Evolutionary conservation across 2,329 filamentous ascomycete species (phyloP), one percentile per base, ranked within the genome.

Genomic region (Ophiostoma quercus): DNA sequence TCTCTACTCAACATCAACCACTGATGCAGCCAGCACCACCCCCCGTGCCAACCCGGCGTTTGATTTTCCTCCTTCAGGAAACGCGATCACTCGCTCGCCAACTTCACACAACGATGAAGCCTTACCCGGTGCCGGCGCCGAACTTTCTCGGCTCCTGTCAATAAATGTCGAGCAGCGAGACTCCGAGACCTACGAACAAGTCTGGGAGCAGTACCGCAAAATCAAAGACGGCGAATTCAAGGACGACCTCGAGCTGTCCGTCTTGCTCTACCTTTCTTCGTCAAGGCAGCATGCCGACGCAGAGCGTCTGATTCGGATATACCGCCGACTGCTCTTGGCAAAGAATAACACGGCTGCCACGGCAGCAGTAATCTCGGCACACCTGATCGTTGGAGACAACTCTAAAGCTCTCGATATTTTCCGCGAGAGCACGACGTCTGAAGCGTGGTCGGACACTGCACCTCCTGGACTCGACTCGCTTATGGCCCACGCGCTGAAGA

Each of bases 281-380:
- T 84, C 83, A 2, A 75, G 75, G 5, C 79, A 80, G n/a, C 73
- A 79, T 9, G 76, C 81, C 3, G 82, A 85, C 67, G 80, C 79
- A 1, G 79, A 79, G 74, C 80, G 83, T 69, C 79, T 84, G n/a
- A 75, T 79, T 3, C 78, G 81, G 2, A 71, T 86, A 1, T 84
- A 85, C 67, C 76, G 77, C 2, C 75, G 79, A 39, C 74, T 83
- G 1, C 74, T 78, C 0, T 47, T 73, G 1, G 72, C 77, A 0
- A 70, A 76, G 7, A 85, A 83, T 83, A 79, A 79, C 19, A 75
- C 81, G 14, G 74, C 77, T 2, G 70, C 79, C 3, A 78, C 85
- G 3, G 74, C 78, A 2, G 78, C 80, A 0, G 82, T 78, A 9
- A 75, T 86, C 4, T 75, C 78, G 11, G 79, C 83, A 2, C 78